Evolutionary conservation across 768 basidiomycete species (phyloP).

Genomic region (Collybia mongolica): DNA sequence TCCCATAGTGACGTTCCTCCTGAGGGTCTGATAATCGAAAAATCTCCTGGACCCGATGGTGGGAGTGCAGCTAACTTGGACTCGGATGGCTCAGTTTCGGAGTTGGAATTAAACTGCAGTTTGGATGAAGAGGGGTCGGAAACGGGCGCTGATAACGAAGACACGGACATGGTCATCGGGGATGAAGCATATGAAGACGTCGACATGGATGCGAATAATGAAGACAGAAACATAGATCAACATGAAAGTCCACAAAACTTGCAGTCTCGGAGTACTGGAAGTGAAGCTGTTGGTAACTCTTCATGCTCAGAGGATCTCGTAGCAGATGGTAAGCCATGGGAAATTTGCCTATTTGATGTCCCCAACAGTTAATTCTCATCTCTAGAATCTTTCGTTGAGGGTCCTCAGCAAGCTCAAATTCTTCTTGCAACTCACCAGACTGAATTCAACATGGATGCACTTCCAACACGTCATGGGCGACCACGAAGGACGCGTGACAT

Average conservation of each 20-base stretch:
- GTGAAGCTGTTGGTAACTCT: neutral
- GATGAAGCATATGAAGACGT: neutral
- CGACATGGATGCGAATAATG: neutral
- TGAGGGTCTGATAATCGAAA: neutral
- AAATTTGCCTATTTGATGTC: too few species aligned
- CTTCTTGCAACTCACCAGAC: neutral
- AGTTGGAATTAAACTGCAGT: too few species aligned
- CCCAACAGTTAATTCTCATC: too few species aligned
- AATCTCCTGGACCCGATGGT: too few species aligned
- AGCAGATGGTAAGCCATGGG: too few species aligned
- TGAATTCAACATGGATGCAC: neutral
- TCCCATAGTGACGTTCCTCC: neutral
- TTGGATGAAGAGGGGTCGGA: neutral
- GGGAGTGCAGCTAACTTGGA: too few species aligned
- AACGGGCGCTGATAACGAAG: neutral
- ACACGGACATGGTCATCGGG: neutral
- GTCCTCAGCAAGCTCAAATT: constrained; percentile 1
- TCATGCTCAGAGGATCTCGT: neutral
- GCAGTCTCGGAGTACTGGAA: neutral
- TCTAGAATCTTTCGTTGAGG: too few species aligned
- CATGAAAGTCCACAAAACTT: neutral
- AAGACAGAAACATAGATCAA: too few species aligned
- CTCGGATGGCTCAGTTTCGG: too few species aligned
- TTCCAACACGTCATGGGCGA: neutral
- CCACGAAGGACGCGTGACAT: neutral